phyloP scores from a whole-genome alignment of 805 yeast genomes.

The Brettanomyces naardenensis region DNA sequence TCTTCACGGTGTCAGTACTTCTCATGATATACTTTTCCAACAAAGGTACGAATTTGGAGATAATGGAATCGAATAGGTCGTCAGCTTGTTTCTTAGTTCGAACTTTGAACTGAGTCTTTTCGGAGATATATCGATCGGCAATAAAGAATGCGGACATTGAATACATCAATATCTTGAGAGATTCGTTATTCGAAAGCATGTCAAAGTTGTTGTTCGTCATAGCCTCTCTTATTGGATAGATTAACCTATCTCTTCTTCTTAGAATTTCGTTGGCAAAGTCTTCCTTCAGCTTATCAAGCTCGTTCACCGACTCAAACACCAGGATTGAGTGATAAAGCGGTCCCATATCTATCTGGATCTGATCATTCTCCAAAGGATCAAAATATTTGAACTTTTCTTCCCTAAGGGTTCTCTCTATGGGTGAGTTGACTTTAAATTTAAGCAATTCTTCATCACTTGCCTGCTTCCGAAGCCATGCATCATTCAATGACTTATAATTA shows the following conservation, averaged over 20 bases:
- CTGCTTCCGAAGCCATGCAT: slow-evolving; percentile 49
- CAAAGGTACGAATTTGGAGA: slow-evolving; percentile 51
- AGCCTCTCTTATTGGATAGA: slow-evolving; percentile 50
- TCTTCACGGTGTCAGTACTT: slow-evolving; percentile 31
- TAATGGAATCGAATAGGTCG: slow-evolving; percentile 71
- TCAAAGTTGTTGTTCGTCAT: slow-evolving; percentile 22
- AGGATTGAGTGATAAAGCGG: slow-evolving; percentile 77
- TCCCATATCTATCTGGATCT: slow-evolving; percentile 49
- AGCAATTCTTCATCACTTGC: slow-evolving; percentile 35
- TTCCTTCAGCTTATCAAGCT: slow-evolving; percentile 48
- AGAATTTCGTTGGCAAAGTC: slow-evolving; percentile 67
- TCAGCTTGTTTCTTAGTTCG: slow-evolving; percentile 53
- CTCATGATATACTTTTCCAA: slow-evolving; percentile 39
- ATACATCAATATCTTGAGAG: slow-evolving; percentile 47
- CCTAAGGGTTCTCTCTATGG: slow-evolving; percentile 75
- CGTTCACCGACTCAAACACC: slow-evolving; percentile 70
- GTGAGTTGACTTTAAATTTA: slow-evolving; percentile 70
- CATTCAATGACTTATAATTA: slow-evolving; percentile 47
- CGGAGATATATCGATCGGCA: slow-evolving; percentile 61
- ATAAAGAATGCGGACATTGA: slow-evolving; percentile 71
- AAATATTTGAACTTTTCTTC: slow-evolving; percentile 33
- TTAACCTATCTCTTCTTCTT: slow-evolving; percentile 59
- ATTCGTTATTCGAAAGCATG: slow-evolving; percentile 29
- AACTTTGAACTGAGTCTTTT: slow-evolving; percentile 55
- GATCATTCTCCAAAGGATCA: slow-evolving; percentile 40